Evolutionary conservation across 306 rosid genomes (phyloP), one percentile per base, ranked within the genome.

Genomic region (Casuarina equisetifolia): DNA sequence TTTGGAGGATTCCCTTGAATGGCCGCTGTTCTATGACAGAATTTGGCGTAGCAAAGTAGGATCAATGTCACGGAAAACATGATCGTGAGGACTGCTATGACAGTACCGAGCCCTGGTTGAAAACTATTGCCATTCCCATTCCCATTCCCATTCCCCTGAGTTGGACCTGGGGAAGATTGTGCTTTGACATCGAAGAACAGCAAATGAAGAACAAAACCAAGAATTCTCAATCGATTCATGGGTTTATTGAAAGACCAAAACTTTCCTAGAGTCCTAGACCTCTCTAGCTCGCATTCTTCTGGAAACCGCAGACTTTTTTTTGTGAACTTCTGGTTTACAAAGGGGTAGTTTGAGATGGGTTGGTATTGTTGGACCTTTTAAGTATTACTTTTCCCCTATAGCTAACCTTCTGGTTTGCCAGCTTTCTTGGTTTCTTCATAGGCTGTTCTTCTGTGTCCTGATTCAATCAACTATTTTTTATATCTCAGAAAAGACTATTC

Each of bases 31-130:
- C 82, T 68, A 11, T 73, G 86, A 68, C 97, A 95, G 77, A 84
- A 70, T 59, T 91, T 92, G 2, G 90, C 92, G 70, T 88, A 92
- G 25, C 79, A 54, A 69, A 96, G 92, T 36, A 96, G 89, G 72
- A 86, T 2, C 46, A 88, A 85, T 71, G 99, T 92, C 2, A 96
- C 10, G 6, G 81, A 43, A 42, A 92, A 90, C 91, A 91, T 82
- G 45, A 84, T 19, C 6, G 86, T 55, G 1, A 92, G 86, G 75
- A 92, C 70, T 55, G 81, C 91, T 40, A 91, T 80, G 58, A 96
- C 97, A 84, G 91, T 86, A 39, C 70, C 94, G 73, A 92, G 88
- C 71, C 86, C 91, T 58, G 97, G 98, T 69, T 88, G 86, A 75
- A 91, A 90, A 64, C 9, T 75, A 25, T 25, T 25, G 32, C 32